A percentile compares a stretch with the other conserved stretches of the same genome.
These are phyloP conservation scores for Sphaerobolus stellatus DNA, from an alignment of 1,284 basidiomycete species.

Conservation along the genomic window DNA sequence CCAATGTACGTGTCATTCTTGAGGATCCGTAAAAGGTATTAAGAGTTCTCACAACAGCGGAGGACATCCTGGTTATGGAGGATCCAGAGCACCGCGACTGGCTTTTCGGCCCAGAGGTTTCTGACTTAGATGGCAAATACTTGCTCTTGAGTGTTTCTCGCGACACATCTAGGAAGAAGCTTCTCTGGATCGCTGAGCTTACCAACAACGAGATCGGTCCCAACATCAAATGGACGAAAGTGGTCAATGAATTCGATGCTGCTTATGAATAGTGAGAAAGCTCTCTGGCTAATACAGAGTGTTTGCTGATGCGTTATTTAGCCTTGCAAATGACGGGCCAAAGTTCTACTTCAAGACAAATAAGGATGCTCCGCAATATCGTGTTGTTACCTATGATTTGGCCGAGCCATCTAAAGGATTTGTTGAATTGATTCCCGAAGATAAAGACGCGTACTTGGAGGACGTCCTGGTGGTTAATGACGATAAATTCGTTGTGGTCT, in stretches of 20 bases:
- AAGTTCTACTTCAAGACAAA: conserved; percentile 68
- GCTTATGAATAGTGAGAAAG: conserved; percentile 58
- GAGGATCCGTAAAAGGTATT: too few species aligned
- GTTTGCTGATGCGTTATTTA: conserved; percentile 25
- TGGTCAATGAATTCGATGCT: conserved; percentile 63
- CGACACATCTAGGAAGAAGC: conserved; percentile 72
- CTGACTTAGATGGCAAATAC: conserved; percentile 65
- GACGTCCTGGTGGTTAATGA: conserved; percentile 52
- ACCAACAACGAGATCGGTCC: conserved; percentile 55
- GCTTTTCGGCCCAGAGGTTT: conserved; percentile 59
- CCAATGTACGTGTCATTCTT: conserved; percentile 55
- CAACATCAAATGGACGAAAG: conserved; percentile 68
- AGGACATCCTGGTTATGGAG: conserved; percentile 67
- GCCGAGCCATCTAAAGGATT: conserved; percentile 48
- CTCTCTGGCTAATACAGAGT: background rate
- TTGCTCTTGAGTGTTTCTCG: conserved; percentile 54
- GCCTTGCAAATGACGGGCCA: conserved; percentile 67
- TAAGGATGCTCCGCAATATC: conserved; percentile 63
- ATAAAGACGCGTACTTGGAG: conserved; percentile 60
- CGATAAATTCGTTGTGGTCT: conserved; percentile 63
- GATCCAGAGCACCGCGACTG: conserved; percentile 64
- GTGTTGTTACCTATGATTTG: conserved; percentile 67
- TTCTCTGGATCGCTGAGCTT: conserved; percentile 73
- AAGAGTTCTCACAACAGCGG: conserved; percentile 42
- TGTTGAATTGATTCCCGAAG: conserved; percentile 71